These are phyloP conservation scores for Magnaporthiopsis rhizophila DNA, from an alignment of 2,329 filamentous ascomycete species.

Conservation along the genomic window DNA sequence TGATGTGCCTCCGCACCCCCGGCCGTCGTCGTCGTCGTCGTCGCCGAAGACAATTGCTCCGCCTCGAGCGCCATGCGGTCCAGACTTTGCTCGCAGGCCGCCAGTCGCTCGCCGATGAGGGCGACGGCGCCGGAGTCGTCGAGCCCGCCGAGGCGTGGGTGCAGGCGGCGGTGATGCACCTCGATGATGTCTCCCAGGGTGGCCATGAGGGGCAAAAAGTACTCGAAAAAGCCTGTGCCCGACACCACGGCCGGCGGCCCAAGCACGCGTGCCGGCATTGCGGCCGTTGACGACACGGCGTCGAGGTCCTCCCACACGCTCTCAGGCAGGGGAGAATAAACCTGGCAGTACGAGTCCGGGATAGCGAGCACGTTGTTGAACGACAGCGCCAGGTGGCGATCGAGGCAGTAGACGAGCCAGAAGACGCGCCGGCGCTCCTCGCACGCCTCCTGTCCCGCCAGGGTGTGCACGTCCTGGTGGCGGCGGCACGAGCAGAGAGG, in stretches of 20 bases:
- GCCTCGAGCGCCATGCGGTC: conserved; percentile 20
- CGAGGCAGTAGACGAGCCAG: conserved; percentile 39
- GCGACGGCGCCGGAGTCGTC: conserved; percentile 25
- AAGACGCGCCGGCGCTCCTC: conserved; percentile 39
- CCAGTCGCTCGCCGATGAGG: conserved; percentile 27
- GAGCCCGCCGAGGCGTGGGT: conserved; percentile 32
- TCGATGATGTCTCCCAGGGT: conserved; percentile 42
- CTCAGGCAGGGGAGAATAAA: conserved; percentile 32
- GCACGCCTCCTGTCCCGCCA: conserved; percentile 29
- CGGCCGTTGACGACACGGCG: conserved; percentile 16
- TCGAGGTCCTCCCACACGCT: conserved; percentile 31
- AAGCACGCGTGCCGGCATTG: conserved; percentile 24
- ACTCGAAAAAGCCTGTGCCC: conserved; percentile 39
- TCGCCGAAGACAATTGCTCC: conserved; percentile 7
- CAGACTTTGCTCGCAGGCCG: conserved; percentile 31
- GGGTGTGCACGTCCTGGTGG: conserved; percentile 16
- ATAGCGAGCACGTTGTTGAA: conserved; percentile 36
- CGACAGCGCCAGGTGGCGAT: conserved; percentile 37
- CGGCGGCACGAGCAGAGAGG: conserved; percentile 24
- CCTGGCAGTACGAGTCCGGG: conserved; percentile 36
- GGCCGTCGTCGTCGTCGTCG: conserved; percentile 1
- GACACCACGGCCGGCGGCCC: conserved; percentile 31
- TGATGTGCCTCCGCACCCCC: background rate
- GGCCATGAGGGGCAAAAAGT: conserved; percentile 40
- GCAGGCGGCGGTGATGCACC: conserved; percentile 33